A percentile compares a stretch with the other conserved stretches of the same genome.
Evolutionary conservation across 176 grass and related monocot genomes (phyloP).

Genomic region (Carex pumila): DNA sequence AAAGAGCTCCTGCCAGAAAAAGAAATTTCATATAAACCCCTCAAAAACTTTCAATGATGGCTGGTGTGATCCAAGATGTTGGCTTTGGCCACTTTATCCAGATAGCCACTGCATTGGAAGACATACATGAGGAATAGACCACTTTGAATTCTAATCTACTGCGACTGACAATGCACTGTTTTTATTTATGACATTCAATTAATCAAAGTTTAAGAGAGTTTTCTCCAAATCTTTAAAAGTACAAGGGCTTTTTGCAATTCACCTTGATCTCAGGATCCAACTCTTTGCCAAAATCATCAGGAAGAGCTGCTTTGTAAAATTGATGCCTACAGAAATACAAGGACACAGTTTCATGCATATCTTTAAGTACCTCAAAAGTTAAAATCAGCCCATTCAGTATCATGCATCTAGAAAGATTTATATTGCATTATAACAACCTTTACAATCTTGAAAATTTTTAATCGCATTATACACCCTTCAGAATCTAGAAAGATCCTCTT

Average conservation of each 20-base stretch:
- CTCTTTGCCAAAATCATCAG: slow-evolving; percentile 30
- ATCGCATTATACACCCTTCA: background rate
- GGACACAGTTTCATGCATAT: background rate
- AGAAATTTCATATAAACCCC: background rate
- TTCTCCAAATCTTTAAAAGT: background rate
- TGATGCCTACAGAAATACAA: slow-evolving; percentile 42
- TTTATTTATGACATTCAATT: background rate
- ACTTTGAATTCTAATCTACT: slow-evolving; percentile 4
- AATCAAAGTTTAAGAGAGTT: background rate
- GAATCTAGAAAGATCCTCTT: background rate
- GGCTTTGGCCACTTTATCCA: background rate
- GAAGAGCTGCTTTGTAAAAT: slow-evolving; percentile 31
- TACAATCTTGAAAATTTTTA: background rate
- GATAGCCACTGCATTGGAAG: background rate
- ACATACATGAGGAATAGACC: background rate
- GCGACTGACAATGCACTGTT: background rate
- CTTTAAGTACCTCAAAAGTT: slow-evolving; percentile 1
- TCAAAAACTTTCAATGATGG: background rate
- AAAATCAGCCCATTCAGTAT: background rate
- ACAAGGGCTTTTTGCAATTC: background rate
- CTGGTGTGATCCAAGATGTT: background rate
- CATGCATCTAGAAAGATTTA: background rate
- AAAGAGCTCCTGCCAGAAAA: slow-evolving; percentile 60
- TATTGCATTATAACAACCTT: background rate
- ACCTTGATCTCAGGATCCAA: slow-evolving; percentile 83